Evolutionary conservation across 345 rosid genomes (phyloP), one percentile per base, ranked within the genome.

Genomic region (Mangifera indica): DNA sequence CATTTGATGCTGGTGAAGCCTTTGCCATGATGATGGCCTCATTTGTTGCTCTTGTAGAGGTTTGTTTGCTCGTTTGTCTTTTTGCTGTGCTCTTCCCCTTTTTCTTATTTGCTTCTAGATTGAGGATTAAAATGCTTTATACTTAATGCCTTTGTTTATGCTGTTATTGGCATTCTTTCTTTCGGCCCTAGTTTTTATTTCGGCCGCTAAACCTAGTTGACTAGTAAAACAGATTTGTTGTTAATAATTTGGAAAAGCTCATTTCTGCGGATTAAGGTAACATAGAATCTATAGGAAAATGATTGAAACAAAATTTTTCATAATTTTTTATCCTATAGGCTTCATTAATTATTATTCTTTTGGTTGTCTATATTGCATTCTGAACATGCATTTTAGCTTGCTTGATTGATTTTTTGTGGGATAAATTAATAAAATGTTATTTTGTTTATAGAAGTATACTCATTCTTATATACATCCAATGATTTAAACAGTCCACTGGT

Each of bases 21-120:
- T 95, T 95, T 83, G 98, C 99, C 74, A 95, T 95, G 99, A 95
- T 95, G 99, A 89, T 93, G 99, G 87, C 99, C 72, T 87, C 98
- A 56, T 89, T 95, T 81, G 98, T 95, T 77, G 87, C 99, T 60
- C 99, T 95, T 74, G 94, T 95, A 61, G 99, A 95, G 98, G 99
- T 95, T 58, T 75, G 80, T 74, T 76, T 72, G 77, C 68, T 29
- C 32, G 3, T 29, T 29, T 29, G 11, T 61, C 37, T 10, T 9
- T n/a, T 42, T 13, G 12, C 60, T 64, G 61, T 7, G 9, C 14
- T 53, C 56, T 22, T 22, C 14, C 3, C 64, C 24, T 42, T 56
- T 7, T 29, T 17, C 42, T 37, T 37, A 3, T 37, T 4, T 32
- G 20, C 58, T 60, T 74, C 21, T 20, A 49, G 74, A 18, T 52